Base-by-base conservation (phyloP, 129 eudicot species). In the Rutidosis leptorrhynchoides region DNA sequence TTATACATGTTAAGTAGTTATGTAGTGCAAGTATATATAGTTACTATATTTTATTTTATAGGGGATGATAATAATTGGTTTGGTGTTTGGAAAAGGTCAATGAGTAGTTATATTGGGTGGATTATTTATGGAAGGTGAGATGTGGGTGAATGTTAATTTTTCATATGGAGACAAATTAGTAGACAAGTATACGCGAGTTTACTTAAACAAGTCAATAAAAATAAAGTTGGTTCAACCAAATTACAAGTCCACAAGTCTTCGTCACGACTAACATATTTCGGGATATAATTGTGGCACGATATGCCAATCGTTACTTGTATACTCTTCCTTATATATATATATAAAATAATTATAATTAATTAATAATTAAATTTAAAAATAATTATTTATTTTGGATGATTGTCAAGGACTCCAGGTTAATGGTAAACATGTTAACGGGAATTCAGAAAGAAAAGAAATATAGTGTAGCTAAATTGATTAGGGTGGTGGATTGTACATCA, bases 101-200 rank as follows among this genome's bases (percentile, higher is more conserved):
- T 12, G 46, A 12, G 30, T 19, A 24, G 12, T 40, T 3, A 40
- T n/a, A 15, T 70, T 62, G 64, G 57, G 64, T 59, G 59, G 74
- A 29, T 32, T 40, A 40, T 73, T 63, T 65, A 75, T 75, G 74
- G 74, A 75, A 75, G 80, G 69, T 75, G 61, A 35, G 79, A 75
- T 75, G 74, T 75, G 74, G 75, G 70, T 68, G 64, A 68, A 75
- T 17, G 57, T 75, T 75, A 60, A 59, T 58, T 54, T 75, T 51
- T 57, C 69, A 20, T 66, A 17, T 58, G 74, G 74, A 37, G 48
- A 26, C 79, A 60, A 25, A 62, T 63, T 64, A 20, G 27, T 40
- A 40, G 71, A 73, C 65, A 37, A 54, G 35, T 40, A 19, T 53
- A 28, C 16, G 7, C 6, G 29, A 7, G 69, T 67, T 60, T 63